These are phyloP conservation scores for Euphorbia pulcherrima DNA, from an alignment of 345 rosid species.

Conservation along the genomic window DNA sequence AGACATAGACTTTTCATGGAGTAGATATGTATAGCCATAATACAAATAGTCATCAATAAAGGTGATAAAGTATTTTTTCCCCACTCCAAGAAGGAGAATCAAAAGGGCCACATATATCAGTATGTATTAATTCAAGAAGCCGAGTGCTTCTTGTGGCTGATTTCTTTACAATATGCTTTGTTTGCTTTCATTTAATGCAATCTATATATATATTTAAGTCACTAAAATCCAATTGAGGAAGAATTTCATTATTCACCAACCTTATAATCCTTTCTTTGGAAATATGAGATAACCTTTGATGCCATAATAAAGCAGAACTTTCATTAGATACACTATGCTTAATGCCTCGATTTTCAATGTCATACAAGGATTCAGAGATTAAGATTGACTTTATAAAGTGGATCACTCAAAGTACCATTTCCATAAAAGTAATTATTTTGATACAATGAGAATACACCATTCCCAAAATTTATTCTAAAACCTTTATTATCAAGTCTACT, in stretches of 20 bases:
- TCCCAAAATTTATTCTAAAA: neutral
- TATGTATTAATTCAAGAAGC: neutral
- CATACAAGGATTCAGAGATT: neutral
- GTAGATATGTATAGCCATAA: neutral
- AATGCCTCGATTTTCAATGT: too few relatives aligned
- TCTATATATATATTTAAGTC: neutral
- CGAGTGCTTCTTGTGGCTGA: neutral
- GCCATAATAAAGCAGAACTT: neutral
- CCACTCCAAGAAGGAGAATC: neutral
- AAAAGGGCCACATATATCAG: neutral
- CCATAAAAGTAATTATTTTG: neutral
- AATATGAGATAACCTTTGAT: neutral
- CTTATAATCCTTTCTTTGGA: neutral
- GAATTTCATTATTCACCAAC: neutral
- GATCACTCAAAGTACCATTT: neutral
- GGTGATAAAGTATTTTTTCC: neutral
- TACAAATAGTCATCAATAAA: neutral
- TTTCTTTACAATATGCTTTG: neutral
- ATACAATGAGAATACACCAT: neutral
- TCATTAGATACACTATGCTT: neutral
- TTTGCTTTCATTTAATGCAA: neutral
- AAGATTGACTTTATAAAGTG: neutral
- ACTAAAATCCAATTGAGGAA: neutral
- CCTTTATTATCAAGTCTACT: neutral
- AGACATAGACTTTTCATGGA: neutral